Evolutionary conservation across 306 rosid genomes (phyloP).

Genomic region (Rosa rugosa): DNA sequence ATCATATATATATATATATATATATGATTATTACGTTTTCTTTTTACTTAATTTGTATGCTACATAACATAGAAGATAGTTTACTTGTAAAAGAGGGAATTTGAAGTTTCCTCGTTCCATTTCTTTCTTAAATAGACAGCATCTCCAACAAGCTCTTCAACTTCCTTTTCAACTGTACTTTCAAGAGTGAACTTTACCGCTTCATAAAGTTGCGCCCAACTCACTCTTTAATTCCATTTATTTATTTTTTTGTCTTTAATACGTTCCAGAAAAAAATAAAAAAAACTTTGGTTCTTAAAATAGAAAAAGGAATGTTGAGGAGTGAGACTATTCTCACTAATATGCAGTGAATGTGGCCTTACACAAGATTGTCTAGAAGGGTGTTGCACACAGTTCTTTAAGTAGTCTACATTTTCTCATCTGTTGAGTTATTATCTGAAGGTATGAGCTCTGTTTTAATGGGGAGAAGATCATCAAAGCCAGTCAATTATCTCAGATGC

Average conservation of each 20-base stretch:
- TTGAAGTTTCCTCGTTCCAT: background rate
- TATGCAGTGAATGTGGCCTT: background rate
- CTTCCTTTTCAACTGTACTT: background rate
- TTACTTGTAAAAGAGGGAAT: background rate
- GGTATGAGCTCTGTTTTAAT: slow-evolving; percentile 87
- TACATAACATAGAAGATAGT: background rate
- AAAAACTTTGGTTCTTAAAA: background rate
- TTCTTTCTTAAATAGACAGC: background rate
- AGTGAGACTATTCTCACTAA: background rate
- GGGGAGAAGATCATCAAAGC: slow-evolving; percentile 80
- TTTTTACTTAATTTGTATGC: background rate
- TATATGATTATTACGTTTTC: background rate
- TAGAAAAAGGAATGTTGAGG: background rate
- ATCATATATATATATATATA: background rate
- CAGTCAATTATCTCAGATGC: slow-evolving; percentile 46
- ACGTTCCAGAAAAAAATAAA: background rate
- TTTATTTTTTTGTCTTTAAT: background rate
- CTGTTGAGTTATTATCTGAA: slow-evolving; percentile 31
- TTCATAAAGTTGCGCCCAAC: background rate
- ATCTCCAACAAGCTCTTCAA: background rate
- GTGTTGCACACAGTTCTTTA: background rate
- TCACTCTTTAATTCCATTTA: background rate
- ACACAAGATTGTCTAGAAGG: background rate
- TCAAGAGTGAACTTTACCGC: background rate
- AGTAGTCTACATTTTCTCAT: background rate